Base-by-base conservation (phyloP, 2,329 filamentous ascomycete species). In the Lecanoromycetidae sp. region DNA sequence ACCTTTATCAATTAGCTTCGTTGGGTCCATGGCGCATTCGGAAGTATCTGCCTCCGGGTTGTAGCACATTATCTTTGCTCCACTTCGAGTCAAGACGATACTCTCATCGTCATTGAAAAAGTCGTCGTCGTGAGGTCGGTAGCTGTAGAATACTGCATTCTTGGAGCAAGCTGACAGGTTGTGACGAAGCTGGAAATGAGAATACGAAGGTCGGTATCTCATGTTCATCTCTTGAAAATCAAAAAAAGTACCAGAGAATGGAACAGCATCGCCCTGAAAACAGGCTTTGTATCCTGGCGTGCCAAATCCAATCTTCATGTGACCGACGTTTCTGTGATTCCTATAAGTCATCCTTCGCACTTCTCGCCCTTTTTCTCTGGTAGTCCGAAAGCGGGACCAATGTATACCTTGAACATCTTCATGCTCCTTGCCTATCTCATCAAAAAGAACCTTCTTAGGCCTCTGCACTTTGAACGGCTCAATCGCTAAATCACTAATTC, bases 161-260 rank as follows among this genome's bases (percentile, higher is more conserved):
- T 70, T 69, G 10, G 71, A 71, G 7, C 68, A 71, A 3, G 72
- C 69, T 4, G 72, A 71, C 55, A 79, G 64, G 7, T 76, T 60
- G 52, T 79, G 77, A 12, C 76, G 73, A 3, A 79, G 66, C 54
- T 79, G 76, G 52, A 76, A 78, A 57, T 79, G 76, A 25, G 71
- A 67, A 38, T 73, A 68, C n/a, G 64, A 66, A 4, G 72, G 68
- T 45, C 64, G 68, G 52, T 72, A 67, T 9, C 61, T 61, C 0
- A 69, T 71, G 51, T 71, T 67, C 63, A 72, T 72, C 25, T 67
- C 62, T 35, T 65, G 65, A 46, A 69, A 71, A 4, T 61, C 63
- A 58, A 73, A 75, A 52, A 66, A 72, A 17, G 57, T 61, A 51
- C 71, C 71, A 1, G 60, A 62, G 30, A 60, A 60, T 7, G 63